Evolutionary conservation across 306 rosid species (phyloP).

Genomic region (Carpinus fangiana): DNA sequence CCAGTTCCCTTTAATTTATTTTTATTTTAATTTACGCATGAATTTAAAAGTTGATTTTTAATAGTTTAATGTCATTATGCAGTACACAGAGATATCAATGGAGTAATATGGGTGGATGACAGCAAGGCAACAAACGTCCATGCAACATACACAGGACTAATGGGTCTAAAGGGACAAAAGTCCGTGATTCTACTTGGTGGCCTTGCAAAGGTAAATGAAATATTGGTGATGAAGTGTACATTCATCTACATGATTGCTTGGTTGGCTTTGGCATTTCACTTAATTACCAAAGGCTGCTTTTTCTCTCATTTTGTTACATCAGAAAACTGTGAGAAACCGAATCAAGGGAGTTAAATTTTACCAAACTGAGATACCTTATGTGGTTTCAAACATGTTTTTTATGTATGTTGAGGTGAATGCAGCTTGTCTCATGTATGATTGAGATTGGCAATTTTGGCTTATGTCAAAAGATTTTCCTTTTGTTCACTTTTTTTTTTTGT

Average conservation of each 20-base stretch:
- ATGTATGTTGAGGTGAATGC: neutral
- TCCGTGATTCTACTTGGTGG: slow-evolving; percentile 40
- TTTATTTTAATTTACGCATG: neutral
- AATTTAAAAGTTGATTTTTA: neutral
- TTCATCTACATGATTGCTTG: neutral
- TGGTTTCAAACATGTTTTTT: neutral
- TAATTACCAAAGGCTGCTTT: neutral
- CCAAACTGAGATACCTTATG: neutral
- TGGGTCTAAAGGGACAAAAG: slow-evolving; percentile 29
- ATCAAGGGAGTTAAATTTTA: neutral
- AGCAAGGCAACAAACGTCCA: slow-evolving; percentile 37
- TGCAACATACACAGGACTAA: slow-evolving; percentile 35
- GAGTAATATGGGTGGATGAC: slow-evolving; percentile 38
- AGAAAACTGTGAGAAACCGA: neutral
- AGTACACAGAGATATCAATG: slow-evolving; percentile 25
- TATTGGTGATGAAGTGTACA: slow-evolving; percentile 1
- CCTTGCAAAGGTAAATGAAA: slow-evolving; percentile 28
- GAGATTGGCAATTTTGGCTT: neutral
- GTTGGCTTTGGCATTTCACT: neutral
- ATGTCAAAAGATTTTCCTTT: neutral
- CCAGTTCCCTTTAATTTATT: neutral
- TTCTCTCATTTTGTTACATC: neutral
- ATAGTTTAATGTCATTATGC: slow-evolving; percentile 6
- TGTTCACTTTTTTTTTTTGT: neutral
- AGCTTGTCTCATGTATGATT: neutral